A percentile compares a stretch with the other conserved stretches of the same genome.
phyloP scores from a whole-genome alignment of 139 green algal genomes.

The Picochlorum sp. region DNA sequence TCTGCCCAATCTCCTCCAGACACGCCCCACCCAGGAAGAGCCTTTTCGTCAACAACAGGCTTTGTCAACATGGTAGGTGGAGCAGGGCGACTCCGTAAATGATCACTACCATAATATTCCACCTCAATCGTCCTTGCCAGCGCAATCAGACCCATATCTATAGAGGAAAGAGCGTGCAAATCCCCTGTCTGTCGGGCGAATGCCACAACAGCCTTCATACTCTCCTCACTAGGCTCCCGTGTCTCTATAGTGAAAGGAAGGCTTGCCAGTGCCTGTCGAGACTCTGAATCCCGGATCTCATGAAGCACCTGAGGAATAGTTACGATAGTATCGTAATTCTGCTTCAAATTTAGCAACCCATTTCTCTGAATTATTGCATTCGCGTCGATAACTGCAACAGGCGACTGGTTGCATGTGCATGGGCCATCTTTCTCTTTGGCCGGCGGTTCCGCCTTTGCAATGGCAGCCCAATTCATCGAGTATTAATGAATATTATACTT shows the following conservation, averaged over 20 bases:
- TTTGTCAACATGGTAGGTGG: conserved; percentile 15
- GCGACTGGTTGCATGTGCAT: neutral
- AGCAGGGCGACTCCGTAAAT: conserved; percentile 48
- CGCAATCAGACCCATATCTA: conserved; percentile 77
- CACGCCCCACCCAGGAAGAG: conserved; percentile 74
- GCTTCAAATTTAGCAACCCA: conserved; percentile 29
- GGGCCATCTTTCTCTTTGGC: neutral
- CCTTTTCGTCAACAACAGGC: conserved; percentile 8
- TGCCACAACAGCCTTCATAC: conserved; percentile 56
- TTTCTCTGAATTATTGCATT: conserved; percentile 80
- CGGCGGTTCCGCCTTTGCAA: conserved; percentile 24
- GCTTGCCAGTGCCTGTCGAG: conserved; percentile 41
- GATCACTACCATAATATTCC: conserved; percentile 38
- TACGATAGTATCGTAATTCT: conserved; percentile 37
- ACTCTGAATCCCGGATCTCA: conserved; percentile 71
- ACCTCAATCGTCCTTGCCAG: conserved; percentile 71
- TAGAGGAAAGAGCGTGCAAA: conserved; percentile 66
- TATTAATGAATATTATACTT: neutral
- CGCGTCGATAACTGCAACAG: conserved; percentile 64
- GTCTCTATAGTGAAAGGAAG: conserved; percentile 55
- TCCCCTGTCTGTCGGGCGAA: conserved; percentile 85
- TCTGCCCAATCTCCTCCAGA: conserved; percentile 59
- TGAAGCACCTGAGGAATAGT: conserved; percentile 71
- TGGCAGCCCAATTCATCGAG: conserved; percentile 25
- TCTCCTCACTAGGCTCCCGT: conserved; percentile 58